phyloP scores from a whole-genome alignment of 192 early-diverging fungal genomes.

The Coemansia sp. region DNA sequence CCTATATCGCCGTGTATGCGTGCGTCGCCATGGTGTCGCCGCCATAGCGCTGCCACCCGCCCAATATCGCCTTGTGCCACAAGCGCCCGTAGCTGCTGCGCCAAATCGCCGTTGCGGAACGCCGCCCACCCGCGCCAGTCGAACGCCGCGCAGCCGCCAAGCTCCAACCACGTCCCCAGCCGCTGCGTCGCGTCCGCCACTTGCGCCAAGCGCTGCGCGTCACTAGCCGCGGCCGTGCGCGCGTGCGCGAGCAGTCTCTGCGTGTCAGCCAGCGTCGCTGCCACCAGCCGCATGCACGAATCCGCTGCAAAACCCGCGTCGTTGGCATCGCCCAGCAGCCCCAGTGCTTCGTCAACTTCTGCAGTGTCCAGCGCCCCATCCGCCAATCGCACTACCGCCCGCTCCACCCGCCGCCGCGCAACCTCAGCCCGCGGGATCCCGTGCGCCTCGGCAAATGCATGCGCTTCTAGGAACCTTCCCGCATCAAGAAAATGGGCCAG shows the following conservation, averaged over 20 bases:
- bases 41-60: slow-evolving; percentile 53
- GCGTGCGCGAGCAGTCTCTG: slow-evolving; percentile 28
- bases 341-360: slow-evolving; percentile 6
- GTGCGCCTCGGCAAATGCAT: slow-evolving; percentile 32
- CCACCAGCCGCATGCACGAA: slow-evolving; percentile 17
- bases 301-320: slow-evolving; percentile 19
- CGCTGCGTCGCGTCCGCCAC: slow-evolving; percentile 27
- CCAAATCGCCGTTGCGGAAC: slow-evolving; percentile 53
- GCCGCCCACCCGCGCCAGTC: slow-evolving; percentile 51
- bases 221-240: slow-evolving; percentile 5
- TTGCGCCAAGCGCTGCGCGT: neutral
- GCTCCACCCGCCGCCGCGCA: neutral
- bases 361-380: slow-evolving; percentile 5
- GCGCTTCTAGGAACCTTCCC: slow-evolving; percentile 30
- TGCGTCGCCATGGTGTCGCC: slow-evolving; percentile 51
- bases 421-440: slow-evolving; percentile 14
- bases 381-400: neutral
- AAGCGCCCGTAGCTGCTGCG: slow-evolving; percentile 33
- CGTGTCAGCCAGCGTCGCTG: slow-evolving; percentile 11
- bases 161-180: slow-evolving; percentile 46
- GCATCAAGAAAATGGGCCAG: slow-evolving; percentile 35
- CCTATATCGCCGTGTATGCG: slow-evolving; percentile 41
- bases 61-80: slow-evolving; percentile 51
- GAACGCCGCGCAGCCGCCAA: slow-evolving; percentile 13
- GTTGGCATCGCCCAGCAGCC: slow-evolving; percentile 12